phyloP scores from a whole-genome alignment of 164 flowering plant species.

The Cinnamomum micranthum region DNA sequence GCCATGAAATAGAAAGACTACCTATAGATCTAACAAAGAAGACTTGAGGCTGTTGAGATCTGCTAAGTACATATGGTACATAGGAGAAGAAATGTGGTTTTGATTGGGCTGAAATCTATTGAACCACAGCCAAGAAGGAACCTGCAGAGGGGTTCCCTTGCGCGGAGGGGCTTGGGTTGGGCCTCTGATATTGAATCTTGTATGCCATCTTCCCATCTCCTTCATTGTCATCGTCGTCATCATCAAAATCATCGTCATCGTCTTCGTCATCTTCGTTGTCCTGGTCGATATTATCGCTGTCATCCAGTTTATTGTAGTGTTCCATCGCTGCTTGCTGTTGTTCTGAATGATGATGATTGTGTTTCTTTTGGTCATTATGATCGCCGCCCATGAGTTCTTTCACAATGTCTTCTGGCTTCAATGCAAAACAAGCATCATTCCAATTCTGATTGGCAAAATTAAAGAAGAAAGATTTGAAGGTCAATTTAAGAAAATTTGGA shows the following conservation, averaged over 20 bases:
- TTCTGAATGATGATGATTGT: slow-evolving; percentile 1
- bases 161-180: slow-evolving; percentile 26
- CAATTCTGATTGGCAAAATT: neutral
- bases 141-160: slow-evolving; percentile 28
- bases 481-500: neutral
- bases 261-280: slow-evolving; percentile 34
- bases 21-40: slow-evolving; percentile 20
- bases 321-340: slow-evolving; percentile 10
- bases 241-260: slow-evolving; percentile 34
- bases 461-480: neutral
- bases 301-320: slow-evolving; percentile 9
- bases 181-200: slow-evolving; percentile 46
- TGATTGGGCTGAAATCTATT: slow-evolving; percentile 9
- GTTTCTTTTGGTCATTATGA: neutral
- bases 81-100: neutral
- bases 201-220: slow-evolving; percentile 37
- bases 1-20: neutral
- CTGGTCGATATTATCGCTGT: slow-evolving; percentile 11
- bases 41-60: neutral
- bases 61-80: neutral
- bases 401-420: slow-evolving; percentile 85
- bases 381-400: slow-evolving; percentile 42
- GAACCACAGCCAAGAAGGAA: slow-evolving; percentile 53
- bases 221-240: slow-evolving; percentile 7
- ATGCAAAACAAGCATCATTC: slow-evolving; percentile 41